Evolutionary conservation across 306 rosid species (phyloP).

Genomic region (Castanopsis chinensis): DNA sequence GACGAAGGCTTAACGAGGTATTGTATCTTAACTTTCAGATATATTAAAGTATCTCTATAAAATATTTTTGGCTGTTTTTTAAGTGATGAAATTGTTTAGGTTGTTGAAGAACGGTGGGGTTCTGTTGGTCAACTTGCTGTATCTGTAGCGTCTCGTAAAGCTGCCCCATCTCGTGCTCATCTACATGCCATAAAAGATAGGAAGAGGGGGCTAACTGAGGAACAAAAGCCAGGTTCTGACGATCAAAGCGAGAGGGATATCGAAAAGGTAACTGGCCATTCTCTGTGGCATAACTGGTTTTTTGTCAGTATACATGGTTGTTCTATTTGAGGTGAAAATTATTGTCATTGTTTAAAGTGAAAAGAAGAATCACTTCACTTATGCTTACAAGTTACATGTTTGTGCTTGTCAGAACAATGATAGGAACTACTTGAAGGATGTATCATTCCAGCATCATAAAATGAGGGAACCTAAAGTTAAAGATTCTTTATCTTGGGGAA

Average conservation of each 20-base stretch:
- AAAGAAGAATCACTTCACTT: neutral
- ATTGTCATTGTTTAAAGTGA: no score
- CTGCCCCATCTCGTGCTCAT: slow-evolving; percentile 93
- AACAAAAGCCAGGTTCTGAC: slow-evolving; percentile 34
- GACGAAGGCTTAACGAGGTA: slow-evolving; percentile 60
- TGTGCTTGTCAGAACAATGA: slow-evolving; percentile 15
- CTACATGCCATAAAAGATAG: slow-evolving; percentile 71
- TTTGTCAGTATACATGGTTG: neutral
- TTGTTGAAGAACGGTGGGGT: slow-evolving; percentile 85
- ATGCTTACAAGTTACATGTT: slow-evolving; percentile 13
- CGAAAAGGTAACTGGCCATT: slow-evolving; percentile 59
- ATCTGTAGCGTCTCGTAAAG: slow-evolving; percentile 60
- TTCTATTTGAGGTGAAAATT: no score
- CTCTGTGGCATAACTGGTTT: slow-evolving; percentile 3
- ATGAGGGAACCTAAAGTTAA: slow-evolving; percentile 76
- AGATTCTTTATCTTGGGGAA: slow-evolving; percentile 82
- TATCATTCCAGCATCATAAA: slow-evolving; percentile 46
- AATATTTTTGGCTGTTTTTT: neutral
- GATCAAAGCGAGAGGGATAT: slow-evolving; percentile 33
- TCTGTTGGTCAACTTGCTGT: slow-evolving; percentile 74
- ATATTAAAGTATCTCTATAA: neutral
- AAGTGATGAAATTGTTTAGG: slow-evolving; percentile 42
- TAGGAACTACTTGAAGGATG: slow-evolving; percentile 59
- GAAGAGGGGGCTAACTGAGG: slow-evolving; percentile 55
- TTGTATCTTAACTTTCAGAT: slow-evolving; percentile 22